Conservation (phyloP, 148 eudicot genomes). For the Camellia japonica region DNA sequence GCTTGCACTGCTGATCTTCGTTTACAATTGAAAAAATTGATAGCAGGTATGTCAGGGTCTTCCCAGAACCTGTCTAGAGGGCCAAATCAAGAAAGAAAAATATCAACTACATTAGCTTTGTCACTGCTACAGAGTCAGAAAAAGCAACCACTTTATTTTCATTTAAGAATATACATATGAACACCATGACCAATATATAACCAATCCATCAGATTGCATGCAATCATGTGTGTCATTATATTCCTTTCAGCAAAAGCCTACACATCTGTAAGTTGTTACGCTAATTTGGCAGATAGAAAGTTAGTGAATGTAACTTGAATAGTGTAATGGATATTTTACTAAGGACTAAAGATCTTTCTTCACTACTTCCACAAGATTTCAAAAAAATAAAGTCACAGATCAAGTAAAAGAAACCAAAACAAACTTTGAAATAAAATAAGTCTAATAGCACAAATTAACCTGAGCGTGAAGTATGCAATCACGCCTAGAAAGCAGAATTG, state of each 20-base stretch:
- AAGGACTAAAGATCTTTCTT: not conserved
- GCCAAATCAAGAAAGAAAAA: conserved; percentile 18
- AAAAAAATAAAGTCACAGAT: not conserved
- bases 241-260: not conserved
- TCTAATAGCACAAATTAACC: conserved; percentile 42
- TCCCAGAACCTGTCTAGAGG: conserved; percentile 97
- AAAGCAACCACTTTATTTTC: not conserved
- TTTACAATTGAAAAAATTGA: conserved; percentile 47
- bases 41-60: conserved; percentile 61
- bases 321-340: not conserved
- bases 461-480: conserved; percentile 94
- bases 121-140: not conserved
- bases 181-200: not conserved
- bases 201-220: not conserved
- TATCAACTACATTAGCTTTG: conserved; percentile 5
- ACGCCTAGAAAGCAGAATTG: conserved; percentile 68
- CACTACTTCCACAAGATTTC: not conserved
- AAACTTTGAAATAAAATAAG: not conserved
- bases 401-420: no score
- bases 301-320: conserved; percentile 3
- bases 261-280: no score
- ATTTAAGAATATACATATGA: not conserved
- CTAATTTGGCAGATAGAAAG: not conserved
- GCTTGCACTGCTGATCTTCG: conserved; percentile 82
- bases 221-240: not conserved